Percentiles rank a stretch among this genome's conserved stretches.
Evolutionary conservation across 2,329 filamentous ascomycete genomes (phyloP).

Genomic region (Lithohypha guttulata): DNA sequence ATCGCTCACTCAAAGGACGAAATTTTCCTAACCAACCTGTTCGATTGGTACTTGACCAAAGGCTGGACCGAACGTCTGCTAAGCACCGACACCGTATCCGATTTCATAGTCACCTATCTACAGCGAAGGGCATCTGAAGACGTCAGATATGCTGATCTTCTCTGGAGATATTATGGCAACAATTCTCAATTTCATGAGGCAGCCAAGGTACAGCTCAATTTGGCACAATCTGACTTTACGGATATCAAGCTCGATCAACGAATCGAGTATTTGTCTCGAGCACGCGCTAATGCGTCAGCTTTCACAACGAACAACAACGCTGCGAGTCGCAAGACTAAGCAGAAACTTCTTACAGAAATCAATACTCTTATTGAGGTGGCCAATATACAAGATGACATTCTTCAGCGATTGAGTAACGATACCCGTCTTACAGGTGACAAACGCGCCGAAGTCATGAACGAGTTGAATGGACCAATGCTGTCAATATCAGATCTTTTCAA

Average conservation of each 20-base stretch:
- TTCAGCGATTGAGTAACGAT: constrained; percentile 68
- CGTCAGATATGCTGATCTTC: constrained; percentile 70
- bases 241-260: constrained; percentile 74
- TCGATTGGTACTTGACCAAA: constrained; percentile 89
- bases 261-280: constrained; percentile 79
- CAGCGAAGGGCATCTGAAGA: constrained; percentile 62
- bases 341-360: constrained; percentile 74
- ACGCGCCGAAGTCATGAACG: constrained; percentile 51
- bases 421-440: constrained; percentile 54
- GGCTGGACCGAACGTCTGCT: constrained; percentile 79
- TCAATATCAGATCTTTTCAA: constrained; percentile 83
- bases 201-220: constrained; percentile 70
- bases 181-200: constrained; percentile 75
- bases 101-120: constrained; percentile 78
- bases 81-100: constrained; percentile 57
- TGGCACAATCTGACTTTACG: constrained; percentile 72
- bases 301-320: constrained; percentile 66
- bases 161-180: constrained; percentile 87
- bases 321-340: constrained; percentile 67
- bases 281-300: constrained; percentile 85
- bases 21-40: constrained; percentile 91
- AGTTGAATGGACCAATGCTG: constrained; percentile 68
- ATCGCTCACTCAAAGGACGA: constrained; percentile 83
- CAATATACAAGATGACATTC: constrained; percentile 84
- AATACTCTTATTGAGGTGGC: constrained; percentile 81